These are phyloP conservation scores for Cladosporium phlei DNA, from an alignment of 2,329 filamentous ascomycete species.

Conservation along the genomic window DNA sequence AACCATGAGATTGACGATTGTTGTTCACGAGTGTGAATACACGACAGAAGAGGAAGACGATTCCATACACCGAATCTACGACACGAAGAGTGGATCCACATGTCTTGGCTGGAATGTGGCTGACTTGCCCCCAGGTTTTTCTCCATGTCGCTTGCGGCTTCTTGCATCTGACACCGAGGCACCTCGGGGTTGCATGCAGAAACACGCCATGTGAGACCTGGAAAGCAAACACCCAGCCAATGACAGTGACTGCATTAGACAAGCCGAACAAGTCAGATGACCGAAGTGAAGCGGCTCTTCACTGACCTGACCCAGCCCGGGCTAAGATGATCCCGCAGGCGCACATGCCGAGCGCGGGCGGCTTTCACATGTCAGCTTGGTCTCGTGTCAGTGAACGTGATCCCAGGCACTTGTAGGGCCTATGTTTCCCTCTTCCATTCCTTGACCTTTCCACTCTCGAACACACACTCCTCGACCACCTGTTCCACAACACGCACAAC, in stretches of 20 bases:
- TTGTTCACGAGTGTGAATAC: too few species aligned
- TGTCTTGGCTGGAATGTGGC: slow-evolving; percentile 1
- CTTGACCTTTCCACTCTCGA: slow-evolving; percentile 7
- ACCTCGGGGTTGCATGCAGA: background rate
- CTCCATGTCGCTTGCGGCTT: background rate
- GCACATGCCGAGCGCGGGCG: background rate
- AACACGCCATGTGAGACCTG: background rate
- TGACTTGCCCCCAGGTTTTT: background rate
- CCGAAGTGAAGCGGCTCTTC: background rate
- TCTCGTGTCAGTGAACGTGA: slow-evolving; percentile 1
- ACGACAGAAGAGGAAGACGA: too few species aligned
- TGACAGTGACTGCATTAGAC: background rate
- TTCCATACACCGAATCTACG: too few species aligned
- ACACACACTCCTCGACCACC: background rate
- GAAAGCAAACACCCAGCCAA: slow-evolving; percentile 6
- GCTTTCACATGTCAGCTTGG: slow-evolving; percentile 9
- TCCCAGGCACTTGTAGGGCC: slow-evolving; percentile 9
- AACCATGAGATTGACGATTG: too few species aligned
- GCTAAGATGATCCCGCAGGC: slow-evolving; percentile 11
- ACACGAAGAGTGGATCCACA: background rate
- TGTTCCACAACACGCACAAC: slow-evolving; percentile 6
- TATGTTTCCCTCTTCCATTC: background rate
- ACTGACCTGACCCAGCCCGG: background rate
- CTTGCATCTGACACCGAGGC: background rate
- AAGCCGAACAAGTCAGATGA: slow-evolving; percentile 12